Conservation (phyloP, 495 filamentous ascomycete species). For the Apodospora peruviana region DNA sequence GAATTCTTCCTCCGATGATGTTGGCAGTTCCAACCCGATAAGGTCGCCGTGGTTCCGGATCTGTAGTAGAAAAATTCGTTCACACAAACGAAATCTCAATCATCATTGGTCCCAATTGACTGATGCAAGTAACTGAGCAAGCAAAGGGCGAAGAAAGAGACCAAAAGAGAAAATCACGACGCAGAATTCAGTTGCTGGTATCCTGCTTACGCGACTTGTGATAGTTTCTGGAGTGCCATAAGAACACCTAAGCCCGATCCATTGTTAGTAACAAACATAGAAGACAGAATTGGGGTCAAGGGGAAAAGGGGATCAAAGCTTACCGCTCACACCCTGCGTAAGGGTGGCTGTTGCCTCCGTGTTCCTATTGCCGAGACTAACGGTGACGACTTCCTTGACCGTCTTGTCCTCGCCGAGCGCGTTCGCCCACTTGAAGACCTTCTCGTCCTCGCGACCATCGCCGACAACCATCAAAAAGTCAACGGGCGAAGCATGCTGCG, state of each 20-base stretch:
- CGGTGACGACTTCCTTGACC: conserved; percentile 68
- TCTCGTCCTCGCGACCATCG: conserved; percentile 86
- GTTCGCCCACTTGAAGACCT: conserved; percentile 91
- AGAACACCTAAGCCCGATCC: conserved; percentile 31
- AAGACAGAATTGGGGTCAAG: background rate
- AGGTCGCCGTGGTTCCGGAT: too few species aligned
- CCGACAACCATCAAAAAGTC: conserved; percentile 85
- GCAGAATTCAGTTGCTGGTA: too few species aligned
- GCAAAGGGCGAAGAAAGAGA: too few species aligned
- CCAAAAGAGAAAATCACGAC: background rate
- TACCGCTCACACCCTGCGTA: conserved; percentile 85
- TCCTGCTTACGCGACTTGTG: conserved; percentile 20
- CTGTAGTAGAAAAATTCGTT: too few species aligned
- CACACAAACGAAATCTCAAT: too few species aligned
- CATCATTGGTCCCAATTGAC: too few species aligned
- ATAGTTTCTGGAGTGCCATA: conserved; percentile 39
- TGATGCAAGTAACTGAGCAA: too few species aligned
- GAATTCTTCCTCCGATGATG: too few species aligned
- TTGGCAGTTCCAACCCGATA: too few species aligned
- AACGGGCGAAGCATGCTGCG: conserved; percentile 41
- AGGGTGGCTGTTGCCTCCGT: conserved; percentile 81
- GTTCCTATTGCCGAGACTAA: conserved; percentile 76
- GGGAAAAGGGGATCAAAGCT: conserved; percentile 16
- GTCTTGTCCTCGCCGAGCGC: conserved; percentile 47
- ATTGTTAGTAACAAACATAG: conserved; percentile 1